Evolutionary conservation across 2,329 filamentous ascomycete genomes (phyloP), one percentile per base, ranked within the genome.

Genomic region (Exophiala viscosa): DNA sequence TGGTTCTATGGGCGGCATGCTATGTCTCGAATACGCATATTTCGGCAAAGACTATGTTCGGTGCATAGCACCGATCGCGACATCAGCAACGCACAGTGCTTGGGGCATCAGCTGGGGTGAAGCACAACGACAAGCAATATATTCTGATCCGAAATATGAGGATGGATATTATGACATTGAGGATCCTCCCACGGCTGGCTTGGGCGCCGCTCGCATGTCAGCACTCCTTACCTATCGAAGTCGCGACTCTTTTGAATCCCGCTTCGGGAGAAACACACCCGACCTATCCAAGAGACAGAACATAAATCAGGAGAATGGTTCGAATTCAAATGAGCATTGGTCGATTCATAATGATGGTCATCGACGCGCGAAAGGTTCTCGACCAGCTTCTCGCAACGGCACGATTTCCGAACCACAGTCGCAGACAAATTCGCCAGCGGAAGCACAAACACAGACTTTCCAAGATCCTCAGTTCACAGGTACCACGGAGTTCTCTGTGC

Each of bases 101-200:
- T 82, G 79, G 79, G 79, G 77, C 40, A 82, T 82, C 50, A 78
- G 78, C 54, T 82, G 79, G 78, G 77, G 76, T 2, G 79, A 82
- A 65, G 75, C 77, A 6, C 79, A 82, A 62, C 67, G 79, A 52
- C 77, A 81, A 61, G 76, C 76, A 78, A 97, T 99, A 68, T 99
- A 97, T 73, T 91, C 90, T 35, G 93, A 99, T 68, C 93, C 93
- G 31, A 97, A 96, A 74, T 99, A 99, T 70, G 90, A 96, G 57
- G 91, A 97, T 65, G 93, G 93, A 40, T 97, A 96, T 73, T 99
- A 97, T 68, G 66, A 83, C 1, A 95, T 93, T 64, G 80, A 87
- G 31, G 90, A 97, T 62, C 91, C 91, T 32, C 93, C 93, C 0
- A 77, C 84, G 0, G 87, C 90, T 1, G 93, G 93, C 0, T 81